Evolutionary conservation across 371 early-diverging fungal species (phyloP).

Genomic region (Apophysomyces trapeziformis): DNA sequence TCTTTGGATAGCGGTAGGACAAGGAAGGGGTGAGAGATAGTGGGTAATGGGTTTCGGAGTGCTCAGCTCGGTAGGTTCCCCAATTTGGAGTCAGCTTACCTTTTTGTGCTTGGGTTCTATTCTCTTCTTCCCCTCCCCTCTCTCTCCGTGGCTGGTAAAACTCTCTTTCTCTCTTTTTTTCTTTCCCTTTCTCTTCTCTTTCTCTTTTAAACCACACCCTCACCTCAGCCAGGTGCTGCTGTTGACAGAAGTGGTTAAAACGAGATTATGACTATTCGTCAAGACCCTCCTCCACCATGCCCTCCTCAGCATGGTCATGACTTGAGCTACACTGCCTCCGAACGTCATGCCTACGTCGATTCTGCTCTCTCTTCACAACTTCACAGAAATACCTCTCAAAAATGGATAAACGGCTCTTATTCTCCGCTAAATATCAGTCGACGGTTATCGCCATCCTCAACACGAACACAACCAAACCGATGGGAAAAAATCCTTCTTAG

Average conservation of each 20-base stretch:
- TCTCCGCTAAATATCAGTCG: not conserved
- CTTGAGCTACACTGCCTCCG: conserved; percentile 8
- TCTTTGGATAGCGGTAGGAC: too few species aligned
- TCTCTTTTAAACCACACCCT: conserved; percentile 2
- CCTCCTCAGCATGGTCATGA: conserved; percentile 13
- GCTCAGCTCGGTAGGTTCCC: too few species aligned
- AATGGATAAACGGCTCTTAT: not conserved
- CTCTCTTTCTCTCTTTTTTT: not conserved
- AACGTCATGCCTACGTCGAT: conserved; percentile 12
- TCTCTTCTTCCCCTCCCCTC: not conserved
- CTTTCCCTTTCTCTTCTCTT: not conserved
- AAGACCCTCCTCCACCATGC: conserved; percentile 12
- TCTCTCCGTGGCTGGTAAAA: conserved; percentile 2
- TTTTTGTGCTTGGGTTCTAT: not conserved
- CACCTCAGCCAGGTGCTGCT: not conserved
- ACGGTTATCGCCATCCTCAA: not conserved
- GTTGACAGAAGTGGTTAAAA: not conserved
- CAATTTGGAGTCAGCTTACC: too few species aligned
- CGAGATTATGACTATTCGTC: conserved; percentile 14
- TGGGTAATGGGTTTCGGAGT: too few species aligned
- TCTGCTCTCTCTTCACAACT: not conserved
- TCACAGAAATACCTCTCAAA: not conserved
- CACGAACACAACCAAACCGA: not conserved
- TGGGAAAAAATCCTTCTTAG: not conserved
- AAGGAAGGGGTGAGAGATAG: too few species aligned